Base-by-base conservation (phyloP, 257 asterid genomes). In the Solanum pimpinellifolium region DNA sequence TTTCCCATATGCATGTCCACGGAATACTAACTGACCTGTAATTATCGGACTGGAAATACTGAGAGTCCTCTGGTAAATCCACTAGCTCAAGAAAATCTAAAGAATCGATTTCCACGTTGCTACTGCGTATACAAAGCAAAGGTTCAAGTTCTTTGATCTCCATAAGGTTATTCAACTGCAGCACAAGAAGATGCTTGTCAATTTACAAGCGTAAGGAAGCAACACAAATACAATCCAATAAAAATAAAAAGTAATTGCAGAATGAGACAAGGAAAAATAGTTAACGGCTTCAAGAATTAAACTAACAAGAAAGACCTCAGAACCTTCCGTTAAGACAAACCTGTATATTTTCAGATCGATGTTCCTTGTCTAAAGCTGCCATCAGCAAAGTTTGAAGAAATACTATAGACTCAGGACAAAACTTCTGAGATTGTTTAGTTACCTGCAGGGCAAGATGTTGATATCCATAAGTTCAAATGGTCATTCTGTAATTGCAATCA, bases 321-420 rank as follows among this genome's bases (percentile, higher is more conserved):
- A 88, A 35, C 78, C 80, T 84, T 74, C 44, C 80, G 10, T 29
- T 52, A 87, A 88, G 85, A 80, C 90, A 89, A 83, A 97, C 99
- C 99, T 96, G 96, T 69, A 94, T 91, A 89, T 93, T 86, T 91
- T 89, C 89, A 60, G 74, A 29, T 18, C 46, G 70, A 80, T 90
- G 89, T 46, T 88, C 92, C 44, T 93, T 91, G 83, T 88, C 94
- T 21, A 94, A 90, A 88, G 99, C 98, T 33, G 98, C 92, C 88
- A 91, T 87, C 86, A 96, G 91, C 94, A 93, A 83, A 85, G 98
- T 92, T 83, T 92, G 95, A 11, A 96, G 87, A 89, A 95, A 97
- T 14, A 92, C 88, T 88, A 97, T 86, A 41, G 98, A 98, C 95
- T 96, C 99, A 0, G 99, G 98, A 88, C 95, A 97, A 37, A 90